Conservation (phyloP, 202 grass and related monocot genomes). For the Eragrostis tef region DNA sequence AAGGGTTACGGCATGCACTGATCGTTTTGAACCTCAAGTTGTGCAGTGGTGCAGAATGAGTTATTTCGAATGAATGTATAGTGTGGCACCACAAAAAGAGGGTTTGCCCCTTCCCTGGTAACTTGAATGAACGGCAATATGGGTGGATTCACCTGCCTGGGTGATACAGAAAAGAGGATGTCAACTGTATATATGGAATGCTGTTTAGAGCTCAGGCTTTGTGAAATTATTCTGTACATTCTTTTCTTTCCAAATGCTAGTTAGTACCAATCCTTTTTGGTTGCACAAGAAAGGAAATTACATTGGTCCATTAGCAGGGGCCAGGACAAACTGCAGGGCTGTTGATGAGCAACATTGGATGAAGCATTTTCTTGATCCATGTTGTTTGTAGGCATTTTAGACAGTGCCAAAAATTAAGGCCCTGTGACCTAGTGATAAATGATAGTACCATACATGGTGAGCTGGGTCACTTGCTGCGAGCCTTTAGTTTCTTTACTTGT, state of each 20-base stretch:
- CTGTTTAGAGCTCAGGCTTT: slow-evolving; percentile 49
- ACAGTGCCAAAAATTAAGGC: slow-evolving; percentile 28
- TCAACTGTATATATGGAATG: slow-evolving; percentile 54
- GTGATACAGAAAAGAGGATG: slow-evolving; percentile 46
- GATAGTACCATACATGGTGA: slow-evolving; percentile 21
- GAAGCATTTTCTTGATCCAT: slow-evolving; percentile 32
- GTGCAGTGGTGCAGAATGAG: slow-evolving; percentile 45
- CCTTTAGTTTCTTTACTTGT: not conserved
- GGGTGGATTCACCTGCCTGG: slow-evolving; percentile 41
- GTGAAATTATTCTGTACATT: slow-evolving; percentile 73
- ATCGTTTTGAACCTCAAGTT: slow-evolving; percentile 40
- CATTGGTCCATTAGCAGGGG: slow-evolving; percentile 9
- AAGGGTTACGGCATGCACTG: slow-evolving; percentile 34
- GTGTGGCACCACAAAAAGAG: slow-evolving; percentile 26
- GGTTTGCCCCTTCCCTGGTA: not conserved
- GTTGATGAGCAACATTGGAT: slow-evolving; percentile 2
- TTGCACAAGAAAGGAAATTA: slow-evolving; percentile 42
- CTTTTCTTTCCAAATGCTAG: slow-evolving; percentile 54
- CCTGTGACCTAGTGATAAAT: slow-evolving; percentile 16
- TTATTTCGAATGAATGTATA: slow-evolving; percentile 38
- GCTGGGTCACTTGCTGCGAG: not conserved
- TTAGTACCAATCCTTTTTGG: slow-evolving; percentile 22
- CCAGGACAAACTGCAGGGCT: slow-evolving; percentile 19
- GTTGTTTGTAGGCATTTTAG: slow-evolving; percentile 37
- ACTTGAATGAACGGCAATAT: slow-evolving; percentile 35